Percentiles rank a stretch among this genome's conserved stretches.
phyloP scores from a whole-genome alignment of 176 grass and related monocot genomes.

The Raddia distichophylla region DNA sequence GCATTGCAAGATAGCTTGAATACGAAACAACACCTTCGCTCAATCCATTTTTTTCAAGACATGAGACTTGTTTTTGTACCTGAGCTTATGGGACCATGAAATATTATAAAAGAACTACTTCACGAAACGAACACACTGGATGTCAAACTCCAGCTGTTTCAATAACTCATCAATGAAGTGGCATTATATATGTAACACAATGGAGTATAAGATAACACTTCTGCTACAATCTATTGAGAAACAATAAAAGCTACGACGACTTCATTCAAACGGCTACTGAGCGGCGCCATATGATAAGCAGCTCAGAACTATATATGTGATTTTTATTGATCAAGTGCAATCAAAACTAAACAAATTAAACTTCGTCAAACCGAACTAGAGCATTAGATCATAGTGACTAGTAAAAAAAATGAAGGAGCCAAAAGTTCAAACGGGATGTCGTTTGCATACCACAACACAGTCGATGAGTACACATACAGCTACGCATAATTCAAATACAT shows the following conservation, averaged over 20 bases:
- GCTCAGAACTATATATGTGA: not conserved
- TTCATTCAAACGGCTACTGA: not conserved
- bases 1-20: not conserved
- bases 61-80: not conserved
- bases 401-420: not conserved
- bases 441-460: not conserved
- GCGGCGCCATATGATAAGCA: not conserved
- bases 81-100: not conserved
- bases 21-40: not conserved
- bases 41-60: not conserved
- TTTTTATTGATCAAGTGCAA: not conserved
- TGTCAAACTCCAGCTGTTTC: slow-evolving; percentile 2
- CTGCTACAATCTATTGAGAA: not conserved
- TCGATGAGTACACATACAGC: not conserved
- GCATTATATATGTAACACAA: not conserved
- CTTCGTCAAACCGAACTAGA: not conserved
- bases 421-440: not conserved
- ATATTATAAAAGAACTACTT: not conserved
- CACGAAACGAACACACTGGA: not conserved
- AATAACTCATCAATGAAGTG: not conserved
- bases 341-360: not conserved
- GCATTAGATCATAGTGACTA: slow-evolving; percentile 24
- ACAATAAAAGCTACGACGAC: not conserved
- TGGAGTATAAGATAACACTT: not conserved
- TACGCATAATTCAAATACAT: slow-evolving; percentile 5